phyloP scores from a whole-genome alignment of 2,329 filamentous ascomycete genomes.

The Aspergillus phoenicis region DNA sequence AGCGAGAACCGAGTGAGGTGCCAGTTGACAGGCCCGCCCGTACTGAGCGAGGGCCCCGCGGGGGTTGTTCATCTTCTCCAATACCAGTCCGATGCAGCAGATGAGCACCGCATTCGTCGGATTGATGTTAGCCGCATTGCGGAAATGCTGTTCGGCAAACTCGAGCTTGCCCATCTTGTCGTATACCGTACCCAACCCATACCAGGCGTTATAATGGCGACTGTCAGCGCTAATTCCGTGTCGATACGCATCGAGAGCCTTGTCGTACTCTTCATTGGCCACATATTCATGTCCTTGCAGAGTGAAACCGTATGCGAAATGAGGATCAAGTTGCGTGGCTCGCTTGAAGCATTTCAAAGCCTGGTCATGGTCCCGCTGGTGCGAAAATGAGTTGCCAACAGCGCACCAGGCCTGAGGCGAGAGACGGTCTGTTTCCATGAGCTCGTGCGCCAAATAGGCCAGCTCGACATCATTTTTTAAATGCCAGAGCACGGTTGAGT shows the following conservation, averaged over 20 bases:
- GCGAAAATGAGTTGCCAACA: conserved; percentile 90
- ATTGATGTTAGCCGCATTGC: conserved; percentile 84
- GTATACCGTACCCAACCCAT: conserved; percentile 79
- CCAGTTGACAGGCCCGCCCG: conserved; percentile 76
- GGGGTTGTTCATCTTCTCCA: conserved; percentile 85
- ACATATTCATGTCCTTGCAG: conserved; percentile 95
- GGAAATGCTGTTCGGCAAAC: conserved; percentile 88
- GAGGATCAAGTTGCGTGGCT: conserved; percentile 84
- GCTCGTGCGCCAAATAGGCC: conserved; percentile 86
- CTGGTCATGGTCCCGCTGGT: conserved; percentile 90
- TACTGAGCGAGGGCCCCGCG: conserved; percentile 79
- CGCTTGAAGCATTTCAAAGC: conserved; percentile 92
- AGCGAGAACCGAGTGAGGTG: conserved; percentile 77
- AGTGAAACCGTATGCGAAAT: conserved; percentile 94
- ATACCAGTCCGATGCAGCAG: conserved; percentile 85
- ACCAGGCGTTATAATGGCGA: conserved; percentile 98
- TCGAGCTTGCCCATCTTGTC: conserved; percentile 90
- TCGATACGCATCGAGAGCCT: conserved; percentile 84
- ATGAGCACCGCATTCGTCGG: conserved; percentile 90
- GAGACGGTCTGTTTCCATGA: conserved; percentile 82
- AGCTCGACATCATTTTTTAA: conserved; percentile 89
- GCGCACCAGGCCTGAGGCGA: conserved; percentile 96
- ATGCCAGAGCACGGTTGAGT: conserved; percentile 99
- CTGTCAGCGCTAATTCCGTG: conserved; percentile 82
- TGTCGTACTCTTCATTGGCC: conserved; percentile 95